Evolutionary conservation across 2,329 filamentous ascomycete species (phyloP).

Genomic region (Penicillium olsonii): DNA sequence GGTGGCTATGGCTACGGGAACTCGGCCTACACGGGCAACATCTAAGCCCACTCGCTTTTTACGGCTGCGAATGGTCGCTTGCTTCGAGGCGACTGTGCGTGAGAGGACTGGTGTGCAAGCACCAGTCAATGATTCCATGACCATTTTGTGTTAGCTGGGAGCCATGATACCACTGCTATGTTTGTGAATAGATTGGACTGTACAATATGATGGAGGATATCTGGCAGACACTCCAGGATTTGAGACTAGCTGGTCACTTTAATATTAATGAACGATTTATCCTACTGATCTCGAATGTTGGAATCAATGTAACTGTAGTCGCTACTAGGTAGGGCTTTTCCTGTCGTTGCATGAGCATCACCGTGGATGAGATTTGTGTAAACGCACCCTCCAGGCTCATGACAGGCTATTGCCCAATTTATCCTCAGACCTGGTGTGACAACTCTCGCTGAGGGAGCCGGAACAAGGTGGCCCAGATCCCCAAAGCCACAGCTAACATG

Average conservation of each 20-base stretch:
- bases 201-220: constrained; percentile 16
- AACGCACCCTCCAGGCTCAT: too few species aligned
- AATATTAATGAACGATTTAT: constrained; percentile 5
- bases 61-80: not conserved
- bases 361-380: too few species aligned
- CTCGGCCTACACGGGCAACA: constrained; percentile 36
- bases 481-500: constrained; percentile 37
- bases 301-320: too few species aligned
- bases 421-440: constrained; percentile 8
- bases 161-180: constrained; percentile 24
- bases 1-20: constrained; percentile 33
- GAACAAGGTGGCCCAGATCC: constrained; percentile 16
- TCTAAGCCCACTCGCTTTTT: constrained; percentile 13
- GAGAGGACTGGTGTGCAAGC: not conserved
- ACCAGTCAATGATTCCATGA: constrained; percentile 21
- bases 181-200: constrained; percentile 12
- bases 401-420: too few species aligned
- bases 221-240: constrained; percentile 6
- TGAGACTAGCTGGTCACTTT: constrained; percentile 6
- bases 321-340: too few species aligned
- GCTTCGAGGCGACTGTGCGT: not conserved
- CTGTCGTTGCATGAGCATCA: too few species aligned
- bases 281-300: too few species aligned
- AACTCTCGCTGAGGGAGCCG: constrained; percentile 7
- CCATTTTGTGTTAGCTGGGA: constrained; percentile 11